Percentiles rank a stretch among this genome's conserved stretches.
These are phyloP conservation scores for Gracilaria domingensis DNA, from an alignment of 23 red algal species.

Conservation along the genomic window DNA sequence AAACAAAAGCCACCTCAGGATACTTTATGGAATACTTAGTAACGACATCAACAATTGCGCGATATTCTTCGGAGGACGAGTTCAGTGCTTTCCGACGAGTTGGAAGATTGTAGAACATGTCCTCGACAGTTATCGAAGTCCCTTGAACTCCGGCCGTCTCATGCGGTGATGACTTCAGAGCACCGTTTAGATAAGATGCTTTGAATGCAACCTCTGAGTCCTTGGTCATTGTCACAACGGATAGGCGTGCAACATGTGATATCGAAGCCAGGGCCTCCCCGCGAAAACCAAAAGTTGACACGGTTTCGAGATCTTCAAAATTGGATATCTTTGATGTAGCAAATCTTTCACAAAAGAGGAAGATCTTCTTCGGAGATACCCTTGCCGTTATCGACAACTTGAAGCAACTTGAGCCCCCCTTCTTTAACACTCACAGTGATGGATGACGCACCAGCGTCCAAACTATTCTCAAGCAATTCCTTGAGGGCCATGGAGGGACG, in stretches of 20 bases:
- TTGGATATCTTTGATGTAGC: constrained; percentile 85
- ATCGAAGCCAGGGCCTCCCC: constrained; percentile 98
- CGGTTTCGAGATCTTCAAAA: constrained; percentile 73
- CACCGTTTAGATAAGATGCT: constrained; percentile 79
- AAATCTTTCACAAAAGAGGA: constrained; percentile 82
- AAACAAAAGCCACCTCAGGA: constrained; percentile 72
- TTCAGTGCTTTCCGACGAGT: constrained; percentile 47
- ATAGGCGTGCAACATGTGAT: constrained; percentile 80
- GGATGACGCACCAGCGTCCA: constrained; percentile 87
- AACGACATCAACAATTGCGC: constrained; percentile 88
- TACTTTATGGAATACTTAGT: constrained; percentile 84
- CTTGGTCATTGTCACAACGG: constrained; percentile 62
- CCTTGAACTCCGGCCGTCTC: constrained; percentile 76
- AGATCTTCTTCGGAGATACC: constrained; percentile 84
- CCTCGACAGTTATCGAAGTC: constrained; percentile 86
- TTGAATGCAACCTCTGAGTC: constrained; percentile 56
- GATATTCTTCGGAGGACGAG: constrained; percentile 87
- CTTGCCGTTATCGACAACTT: constrained; percentile 84
- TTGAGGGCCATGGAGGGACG: constrained; percentile 89
- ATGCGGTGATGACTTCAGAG: constrained; percentile 34
- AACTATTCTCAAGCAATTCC: constrained; percentile 96
- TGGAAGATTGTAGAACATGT: constrained; percentile 92
- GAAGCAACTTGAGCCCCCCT: constrained; percentile 75
- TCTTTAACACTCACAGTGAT: constrained; percentile 68
- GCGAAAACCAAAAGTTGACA: constrained; percentile 92